A percentile compares a stretch with the other conserved stretches of the same genome.
These are phyloP conservation scores for Friedmanniomyces endolithicus DNA, from an alignment of 495 filamentous ascomycete species.

Conservation along the genomic window DNA sequence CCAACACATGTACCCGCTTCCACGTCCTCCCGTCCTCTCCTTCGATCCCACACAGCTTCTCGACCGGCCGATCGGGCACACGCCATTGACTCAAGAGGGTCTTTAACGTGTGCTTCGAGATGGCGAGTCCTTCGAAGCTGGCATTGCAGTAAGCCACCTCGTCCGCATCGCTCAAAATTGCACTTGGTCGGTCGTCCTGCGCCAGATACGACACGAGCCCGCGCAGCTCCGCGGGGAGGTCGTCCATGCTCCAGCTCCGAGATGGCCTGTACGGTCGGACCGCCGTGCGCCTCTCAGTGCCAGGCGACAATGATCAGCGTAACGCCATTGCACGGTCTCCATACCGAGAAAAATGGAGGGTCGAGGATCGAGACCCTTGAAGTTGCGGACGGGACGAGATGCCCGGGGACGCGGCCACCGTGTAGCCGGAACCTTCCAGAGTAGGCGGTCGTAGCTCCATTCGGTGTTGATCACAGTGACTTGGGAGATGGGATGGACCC, in stretches of 20 bases:
- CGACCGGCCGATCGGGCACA: neutral
- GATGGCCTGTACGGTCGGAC: neutral
- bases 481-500: too few relatives aligned
- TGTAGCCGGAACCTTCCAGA: too few relatives aligned
- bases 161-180: neutral
- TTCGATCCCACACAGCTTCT: neutral
- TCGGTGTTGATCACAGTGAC: too few relatives aligned
- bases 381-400: too few relatives aligned
- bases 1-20: neutral
- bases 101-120: neutral
- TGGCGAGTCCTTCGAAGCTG: neutral
- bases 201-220: neutral
- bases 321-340: neutral
- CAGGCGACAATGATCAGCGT: neutral
- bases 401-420: too few relatives aligned
- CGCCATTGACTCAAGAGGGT: neutral
- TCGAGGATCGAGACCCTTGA: neutral
- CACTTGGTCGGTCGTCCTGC: constrained; percentile 1
- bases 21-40: neutral
- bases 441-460: too few relatives aligned
- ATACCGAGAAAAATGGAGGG: too few relatives aligned
- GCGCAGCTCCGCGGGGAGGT: neutral
- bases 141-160: neutral
- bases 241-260: neutral
- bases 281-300: neutral